Base-by-base conservation (phyloP, 2,329 filamentous ascomycete species). In the Pseudophaeomoniella oleicola region DNA sequence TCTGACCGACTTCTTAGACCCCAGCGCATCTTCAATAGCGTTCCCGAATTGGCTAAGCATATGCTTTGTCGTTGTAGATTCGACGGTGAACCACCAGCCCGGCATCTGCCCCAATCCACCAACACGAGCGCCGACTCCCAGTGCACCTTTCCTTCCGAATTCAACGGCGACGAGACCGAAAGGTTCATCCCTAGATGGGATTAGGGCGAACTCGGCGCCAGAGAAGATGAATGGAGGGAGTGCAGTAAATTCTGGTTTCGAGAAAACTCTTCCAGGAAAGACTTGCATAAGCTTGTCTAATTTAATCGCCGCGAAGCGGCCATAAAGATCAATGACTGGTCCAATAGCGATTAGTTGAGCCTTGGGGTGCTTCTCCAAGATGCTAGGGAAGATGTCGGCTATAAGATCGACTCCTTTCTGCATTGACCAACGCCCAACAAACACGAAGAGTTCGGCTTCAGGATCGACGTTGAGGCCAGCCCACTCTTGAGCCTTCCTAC, bases 51-150 rank as follows among this genome's bases (percentile, higher is more conserved):
- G 71, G 32, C 63, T 59, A 39, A 74, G 59, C 34, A 72, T 53
- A 56, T 74, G 70, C 38, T 62, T 62, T 1, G 69, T 68, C 1
- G 64, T 64, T 18, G 62, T 67, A 1, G 66, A 71, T 49, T 74
- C 70, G 41, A 74, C 63, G 0, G 71, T 73, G 49, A 65, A 74
- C 70, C 70, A 74, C 63, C 69, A 73, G 9, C 71, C 71, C 9
- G 71, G 71, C 69, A 74, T 72, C 41, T 70, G 65, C 13, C 70
- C 68, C 13, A 73, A 56, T 38, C 70, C 70, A 44, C 70, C 70
- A 18, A 74, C 71, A 30, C 69, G 58, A n/a, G 68, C 65, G 19
- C 70, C 71, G 30, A 74, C 67, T 47, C 71, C 70, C 30, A 74
- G 58, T 12, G 70, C 71, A 46, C 70, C 71, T 51, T 74, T 73